Percentiles rank a stretch among this genome's conserved stretches.
Conservation (phyloP, 345 rosid species). For the Laguncularia racemosa region DNA sequence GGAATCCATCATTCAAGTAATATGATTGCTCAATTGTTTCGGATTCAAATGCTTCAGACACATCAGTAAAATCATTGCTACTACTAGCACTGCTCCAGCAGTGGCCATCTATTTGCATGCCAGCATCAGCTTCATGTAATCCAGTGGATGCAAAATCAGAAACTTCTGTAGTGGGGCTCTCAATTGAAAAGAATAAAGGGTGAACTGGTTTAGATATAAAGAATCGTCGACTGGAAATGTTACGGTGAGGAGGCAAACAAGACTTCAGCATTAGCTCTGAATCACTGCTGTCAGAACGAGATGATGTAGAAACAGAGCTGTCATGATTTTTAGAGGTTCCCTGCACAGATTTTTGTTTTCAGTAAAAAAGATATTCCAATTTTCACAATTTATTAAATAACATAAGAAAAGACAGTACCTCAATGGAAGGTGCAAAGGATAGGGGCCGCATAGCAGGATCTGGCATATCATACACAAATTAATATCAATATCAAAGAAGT, state of each 20-base stretch:
- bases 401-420: conserved; percentile 21
- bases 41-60: conserved; percentile 32
- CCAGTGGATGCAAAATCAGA: conserved; percentile 10
- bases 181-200: conserved; percentile 36
- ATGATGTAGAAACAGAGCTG: conserved; percentile 29
- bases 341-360: conserved; percentile 10
- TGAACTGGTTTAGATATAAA: conserved; percentile 56
- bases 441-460: conserved; percentile 24
- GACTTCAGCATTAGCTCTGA: conserved; percentile 30
- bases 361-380: background rate
- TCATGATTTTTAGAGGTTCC: conserved; percentile 35
- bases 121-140: conserved; percentile 16
- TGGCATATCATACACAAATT: conserved; percentile 15
- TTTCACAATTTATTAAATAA: background rate
- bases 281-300: conserved; percentile 44
- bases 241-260: conserved; percentile 29
- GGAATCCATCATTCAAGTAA: conserved; percentile 21
- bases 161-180: conserved; percentile 18
- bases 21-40: conserved; percentile 17
- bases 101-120: conserved; percentile 29
- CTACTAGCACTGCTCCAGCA: conserved; percentile 52
- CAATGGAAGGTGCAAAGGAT: conserved; percentile 25
- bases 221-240: conserved; percentile 33
- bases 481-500: background rate
- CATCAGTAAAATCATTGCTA: conserved; percentile 31